Conservation (phyloP, 2,329 filamentous ascomycete genomes). For the Knufia fluminis region DNA sequence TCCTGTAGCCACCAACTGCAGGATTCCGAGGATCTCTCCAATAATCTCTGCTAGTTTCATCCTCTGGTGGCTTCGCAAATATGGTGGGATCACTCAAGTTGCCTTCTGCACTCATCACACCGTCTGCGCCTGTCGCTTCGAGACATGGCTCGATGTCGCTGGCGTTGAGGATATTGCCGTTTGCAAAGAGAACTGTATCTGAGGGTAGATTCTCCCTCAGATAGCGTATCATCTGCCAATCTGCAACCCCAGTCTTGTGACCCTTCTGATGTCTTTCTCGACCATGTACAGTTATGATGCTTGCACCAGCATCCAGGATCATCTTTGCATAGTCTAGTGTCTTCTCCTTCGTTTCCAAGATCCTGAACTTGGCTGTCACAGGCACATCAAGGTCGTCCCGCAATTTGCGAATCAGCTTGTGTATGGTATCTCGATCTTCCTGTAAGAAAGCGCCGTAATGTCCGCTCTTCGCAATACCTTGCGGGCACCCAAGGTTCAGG, state of each 20-base stretch:
- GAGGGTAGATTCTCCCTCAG: constrained; percentile 71
- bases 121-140: constrained; percentile 77
- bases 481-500: constrained; percentile 82
- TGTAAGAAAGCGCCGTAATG: constrained; percentile 92
- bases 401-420: constrained; percentile 71
- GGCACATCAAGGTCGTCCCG: constrained; percentile 71
- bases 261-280: constrained; percentile 86
- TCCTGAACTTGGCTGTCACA: constrained; percentile 88
- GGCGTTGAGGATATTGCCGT: constrained; percentile 81
- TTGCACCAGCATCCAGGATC: constrained; percentile 78
- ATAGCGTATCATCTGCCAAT: constrained; percentile 79
- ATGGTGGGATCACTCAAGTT: constrained; percentile 87
- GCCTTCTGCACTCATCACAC: constrained; percentile 90
- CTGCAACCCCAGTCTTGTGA: constrained; percentile 83
- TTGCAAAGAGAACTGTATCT: constrained; percentile 91
- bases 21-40: constrained; percentile 56
- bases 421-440: constrained; percentile 79
- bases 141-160: constrained; percentile 71
- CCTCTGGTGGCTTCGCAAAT: constrained; percentile 60
- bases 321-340: constrained; percentile 84
- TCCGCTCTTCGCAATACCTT: constrained; percentile 84
- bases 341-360: constrained; percentile 76
- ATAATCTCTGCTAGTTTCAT: constrained; percentile 66
- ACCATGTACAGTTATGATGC: constrained; percentile 88
- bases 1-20: constrained; percentile 72